Conservation (phyloP, 129 eudicot species). For the Escallonia herrerae region DNA sequence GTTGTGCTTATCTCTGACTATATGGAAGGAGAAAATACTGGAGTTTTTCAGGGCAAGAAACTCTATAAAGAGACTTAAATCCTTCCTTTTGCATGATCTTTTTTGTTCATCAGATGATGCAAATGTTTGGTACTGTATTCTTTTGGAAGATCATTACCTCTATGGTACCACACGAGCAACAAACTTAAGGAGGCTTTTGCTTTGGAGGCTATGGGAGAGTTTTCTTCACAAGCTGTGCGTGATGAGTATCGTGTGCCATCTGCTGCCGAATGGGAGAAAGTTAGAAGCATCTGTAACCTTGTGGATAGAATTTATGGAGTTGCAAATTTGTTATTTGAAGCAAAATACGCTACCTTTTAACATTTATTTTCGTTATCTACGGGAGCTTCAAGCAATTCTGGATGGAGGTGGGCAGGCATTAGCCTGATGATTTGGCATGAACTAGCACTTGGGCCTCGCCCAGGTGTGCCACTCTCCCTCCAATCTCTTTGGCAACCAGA, state of each 20-base stretch:
- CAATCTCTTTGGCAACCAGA: too few species aligned
- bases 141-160: not conserved
- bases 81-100: too few species aligned
- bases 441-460: too few species aligned
- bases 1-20: too few species aligned
- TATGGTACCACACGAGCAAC: not conserved
- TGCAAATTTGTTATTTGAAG: conserved; percentile 6
- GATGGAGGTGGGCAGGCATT: not conserved
- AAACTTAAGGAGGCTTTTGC: not conserved
- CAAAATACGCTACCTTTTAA: conserved; percentile 5
- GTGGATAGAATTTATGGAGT: conserved; percentile 9
- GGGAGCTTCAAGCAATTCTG: conserved; percentile 12
- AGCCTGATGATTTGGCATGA: too few species aligned
- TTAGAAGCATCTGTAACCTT: conserved; percentile 15
- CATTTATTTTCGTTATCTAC: conserved; percentile 12
- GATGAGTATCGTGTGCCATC: conserved; percentile 1
- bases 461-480: too few species aligned
- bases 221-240: too few species aligned
- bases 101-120: too few species aligned
- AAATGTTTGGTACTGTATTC: too few species aligned
- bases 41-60: too few species aligned
- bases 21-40: too few species aligned
- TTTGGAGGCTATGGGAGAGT: not conserved
- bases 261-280: conserved; percentile 21
- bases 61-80: too few species aligned